Evolutionary conservation across 805 yeast genomes (phyloP).

Genomic region (Saccharomycopsis sp.): DNA sequence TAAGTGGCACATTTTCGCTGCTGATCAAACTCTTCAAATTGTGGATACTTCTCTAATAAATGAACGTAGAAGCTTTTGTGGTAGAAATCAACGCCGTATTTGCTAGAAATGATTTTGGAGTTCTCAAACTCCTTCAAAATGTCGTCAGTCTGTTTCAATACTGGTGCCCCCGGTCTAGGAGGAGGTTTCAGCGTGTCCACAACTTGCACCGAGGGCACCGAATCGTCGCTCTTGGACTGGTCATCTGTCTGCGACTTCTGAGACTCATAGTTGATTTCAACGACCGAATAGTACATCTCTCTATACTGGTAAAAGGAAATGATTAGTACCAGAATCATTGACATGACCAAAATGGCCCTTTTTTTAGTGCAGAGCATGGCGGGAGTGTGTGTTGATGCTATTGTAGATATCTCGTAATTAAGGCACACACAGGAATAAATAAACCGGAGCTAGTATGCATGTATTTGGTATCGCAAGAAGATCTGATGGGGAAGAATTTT

Average conservation of each 20-base stretch:
- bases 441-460: too few species aligned
- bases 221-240: too few species aligned
- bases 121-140: background rate
- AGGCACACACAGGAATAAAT: too few species aligned
- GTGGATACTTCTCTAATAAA: background rate
- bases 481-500: background rate
- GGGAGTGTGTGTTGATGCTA: too few species aligned
- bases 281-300: background rate
- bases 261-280: too few species aligned
- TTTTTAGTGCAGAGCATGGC: background rate
- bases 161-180: background rate
- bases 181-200: background rate
- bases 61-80: background rate
- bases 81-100: background rate
- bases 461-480: too few species aligned
- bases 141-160: background rate
- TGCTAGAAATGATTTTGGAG: background rate
- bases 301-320: background rate
- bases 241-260: too few species aligned
- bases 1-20: constrained; percentile 7
- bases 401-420: too few species aligned
- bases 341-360: background rate
- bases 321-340: background rate
- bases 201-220: background rate
- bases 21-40: background rate